Evolutionary conservation across 306 rosid species (phyloP).

Genomic region (Sindora glabra): DNA sequence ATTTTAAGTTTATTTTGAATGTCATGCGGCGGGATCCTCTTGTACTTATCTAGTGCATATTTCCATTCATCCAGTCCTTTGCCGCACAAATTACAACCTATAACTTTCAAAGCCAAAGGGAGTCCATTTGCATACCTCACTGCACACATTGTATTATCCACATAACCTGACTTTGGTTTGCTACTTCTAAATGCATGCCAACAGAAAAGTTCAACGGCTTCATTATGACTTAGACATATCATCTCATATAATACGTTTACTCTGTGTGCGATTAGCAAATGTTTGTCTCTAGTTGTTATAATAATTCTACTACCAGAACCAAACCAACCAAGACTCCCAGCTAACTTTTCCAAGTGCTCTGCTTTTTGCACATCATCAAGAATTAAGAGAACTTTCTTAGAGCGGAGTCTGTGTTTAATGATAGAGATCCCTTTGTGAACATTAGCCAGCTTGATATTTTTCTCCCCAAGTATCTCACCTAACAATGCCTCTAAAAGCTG

Average conservation of each 20-base stretch:
- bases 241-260: not conserved
- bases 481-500: too few relatives aligned
- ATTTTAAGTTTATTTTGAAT: conserved; percentile 3
- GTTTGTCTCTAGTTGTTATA: conserved; percentile 11
- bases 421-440: not conserved
- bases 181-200: too few relatives aligned
- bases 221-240: not conserved
- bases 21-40: not conserved
- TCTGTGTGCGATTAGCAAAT: not conserved
- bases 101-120: conserved; percentile 2
- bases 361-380: conserved; percentile 15
- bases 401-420: not conserved
- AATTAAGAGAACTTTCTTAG: not conserved
- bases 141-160: not conserved
- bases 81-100: conserved; percentile 4
- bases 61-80: not conserved
- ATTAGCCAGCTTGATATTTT: not conserved
- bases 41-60: not conserved
- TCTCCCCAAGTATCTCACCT: too few relatives aligned
- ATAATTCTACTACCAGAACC: not conserved
- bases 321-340: conserved; percentile 18
- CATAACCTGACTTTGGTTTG: not conserved
- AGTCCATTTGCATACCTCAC: conserved; percentile 10
- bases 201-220: not conserved
- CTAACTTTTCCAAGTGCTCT: not conserved